Evolutionary conservation across 2,329 filamentous ascomycete genomes (phyloP), one percentile per base, ranked within the genome.

Genomic region (Septoria linicola): DNA sequence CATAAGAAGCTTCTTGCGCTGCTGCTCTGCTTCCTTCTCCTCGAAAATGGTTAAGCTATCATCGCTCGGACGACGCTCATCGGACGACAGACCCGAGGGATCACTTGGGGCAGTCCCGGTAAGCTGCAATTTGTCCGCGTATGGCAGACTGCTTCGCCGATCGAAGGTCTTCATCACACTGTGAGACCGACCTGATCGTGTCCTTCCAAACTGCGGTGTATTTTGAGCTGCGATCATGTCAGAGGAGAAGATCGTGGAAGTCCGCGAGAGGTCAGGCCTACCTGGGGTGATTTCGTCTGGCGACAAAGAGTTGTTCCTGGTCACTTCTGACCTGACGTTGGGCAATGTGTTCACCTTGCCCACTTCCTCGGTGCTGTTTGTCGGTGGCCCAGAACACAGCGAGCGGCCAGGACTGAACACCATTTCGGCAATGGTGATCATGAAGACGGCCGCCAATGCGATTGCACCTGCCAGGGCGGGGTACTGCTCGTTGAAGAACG

Each of bases 391-490:
- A 13, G 56, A 54, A 32, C 57, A 59, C 0, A 57, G 52, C 1
- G 44, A 49, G 16, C 57, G 53, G 14, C 59, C 59, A 0, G 59
- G 59, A 32, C 56, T 59, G 50, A 62, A 62, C 6, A 60, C 47
- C 91, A 96, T 95, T 41, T 62, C 59, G 1, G 55, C 59, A 10
- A 59, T 55, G 2, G 54, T 51, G 13, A 62, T 60, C 11, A 60
- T 35, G 47, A 73, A 72, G 16, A 73, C 70, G 0, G 70, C 63
- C 3, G 60, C 70, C 84, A 95, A 89, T 44, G 88, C 86, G 34
- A 95, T 80, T 27, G 91, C 76, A 2, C 89, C 89, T 0, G 89
- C 83, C 64, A 93, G 83, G 4, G 88, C 87, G 42, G 77, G 80
- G 68, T 92, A 95, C 16, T 81, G 80, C 58, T 84, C 66, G 67